These are phyloP conservation scores for Vanrija humicola DNA, from an alignment of 1,284 basidiomycete species.

Conservation along the genomic window DNA sequence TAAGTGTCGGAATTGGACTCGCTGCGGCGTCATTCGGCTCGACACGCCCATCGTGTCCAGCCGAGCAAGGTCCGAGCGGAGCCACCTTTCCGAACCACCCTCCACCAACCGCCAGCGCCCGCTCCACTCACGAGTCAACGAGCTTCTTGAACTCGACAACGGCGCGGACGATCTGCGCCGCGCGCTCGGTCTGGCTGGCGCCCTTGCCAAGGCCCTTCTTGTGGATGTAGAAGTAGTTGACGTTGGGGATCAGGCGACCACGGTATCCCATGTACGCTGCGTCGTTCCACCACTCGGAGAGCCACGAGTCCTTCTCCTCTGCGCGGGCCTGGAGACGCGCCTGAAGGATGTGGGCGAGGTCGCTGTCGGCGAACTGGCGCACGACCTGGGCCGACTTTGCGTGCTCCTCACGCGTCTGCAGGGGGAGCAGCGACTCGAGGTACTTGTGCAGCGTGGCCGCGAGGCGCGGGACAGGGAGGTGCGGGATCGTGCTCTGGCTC, in stretches of 20 bases:
- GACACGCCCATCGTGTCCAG: neutral
- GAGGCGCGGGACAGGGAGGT: slow-evolving; percentile 77
- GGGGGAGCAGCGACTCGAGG: slow-evolving; percentile 73
- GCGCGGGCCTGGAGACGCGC: slow-evolving; percentile 71
- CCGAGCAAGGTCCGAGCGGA: too few species aligned
- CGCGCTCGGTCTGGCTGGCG: slow-evolving; percentile 62
- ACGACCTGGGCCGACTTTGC: slow-evolving; percentile 60
- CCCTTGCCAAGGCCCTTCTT: slow-evolving; percentile 60
- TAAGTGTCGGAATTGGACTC: neutral
- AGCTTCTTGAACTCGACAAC: slow-evolving; percentile 76
- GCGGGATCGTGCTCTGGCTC: slow-evolving; percentile 73
- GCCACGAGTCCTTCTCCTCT: slow-evolving; percentile 66
- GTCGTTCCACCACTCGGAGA: slow-evolving; percentile 98
- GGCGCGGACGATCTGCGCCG: slow-evolving; percentile 76
- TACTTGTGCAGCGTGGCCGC: slow-evolving; percentile 79
- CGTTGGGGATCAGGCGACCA: slow-evolving; percentile 85
- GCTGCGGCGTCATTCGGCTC: neutral
- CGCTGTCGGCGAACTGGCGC: slow-evolving; percentile 65
- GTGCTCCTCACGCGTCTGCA: slow-evolving; percentile 63
- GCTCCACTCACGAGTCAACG: slow-evolving; percentile 64
- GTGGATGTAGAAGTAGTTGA: slow-evolving; percentile 95
- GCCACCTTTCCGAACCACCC: neutral
- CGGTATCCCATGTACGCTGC: slow-evolving; percentile 59
- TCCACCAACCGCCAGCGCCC: too few species aligned
- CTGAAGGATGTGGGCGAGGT: slow-evolving; percentile 73